A percentile compares a stretch with the other conserved stretches of the same genome.
These are phyloP conservation scores for Arachis hypogaea DNA, from an alignment of 306 rosid species.

Conservation along the genomic window DNA sequence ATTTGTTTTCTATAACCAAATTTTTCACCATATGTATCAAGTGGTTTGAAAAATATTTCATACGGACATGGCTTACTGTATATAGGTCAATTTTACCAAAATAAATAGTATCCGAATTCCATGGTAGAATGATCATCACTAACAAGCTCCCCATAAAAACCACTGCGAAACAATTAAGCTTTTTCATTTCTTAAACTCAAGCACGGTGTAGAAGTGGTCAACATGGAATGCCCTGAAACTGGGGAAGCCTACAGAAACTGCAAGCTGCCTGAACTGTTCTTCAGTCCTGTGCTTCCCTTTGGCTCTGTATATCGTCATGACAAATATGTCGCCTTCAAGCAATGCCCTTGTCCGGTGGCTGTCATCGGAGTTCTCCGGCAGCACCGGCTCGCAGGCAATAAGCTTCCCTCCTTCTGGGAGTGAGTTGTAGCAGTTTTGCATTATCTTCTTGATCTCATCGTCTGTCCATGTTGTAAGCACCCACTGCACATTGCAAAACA, in stretches of 20 bases:
- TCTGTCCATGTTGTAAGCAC: constrained; percentile 89
- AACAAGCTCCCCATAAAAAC: background rate
- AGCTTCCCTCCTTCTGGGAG: constrained; percentile 80
- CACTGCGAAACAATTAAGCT: too few species aligned
- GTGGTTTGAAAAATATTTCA: too few species aligned
- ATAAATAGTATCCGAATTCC: background rate
- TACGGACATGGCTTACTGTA: too few species aligned
- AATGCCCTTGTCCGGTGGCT: constrained; percentile 78
- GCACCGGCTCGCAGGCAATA: constrained; percentile 85
- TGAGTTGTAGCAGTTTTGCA: constrained; percentile 78
- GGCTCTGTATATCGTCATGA: constrained; percentile 80
- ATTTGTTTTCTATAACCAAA: too few species aligned
- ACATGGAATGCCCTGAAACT: constrained; percentile 61
- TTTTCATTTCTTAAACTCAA: constrained; percentile 75
- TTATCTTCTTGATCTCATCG: constrained; percentile 63
- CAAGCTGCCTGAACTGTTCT: constrained; percentile 63
- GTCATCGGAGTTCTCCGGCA: constrained; percentile 74
- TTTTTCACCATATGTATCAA: too few species aligned
- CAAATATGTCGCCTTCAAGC: constrained; percentile 77
- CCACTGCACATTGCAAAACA: constrained; percentile 60
- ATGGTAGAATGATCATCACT: too few species aligned
- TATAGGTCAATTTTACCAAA: too few species aligned
- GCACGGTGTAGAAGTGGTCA: constrained; percentile 62
- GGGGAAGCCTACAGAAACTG: constrained; percentile 62
- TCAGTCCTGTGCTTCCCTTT: constrained; percentile 85